phyloP scores from a whole-genome alignment of 1,284 basidiomycete species.

The Marasmius fiardii region DNA sequence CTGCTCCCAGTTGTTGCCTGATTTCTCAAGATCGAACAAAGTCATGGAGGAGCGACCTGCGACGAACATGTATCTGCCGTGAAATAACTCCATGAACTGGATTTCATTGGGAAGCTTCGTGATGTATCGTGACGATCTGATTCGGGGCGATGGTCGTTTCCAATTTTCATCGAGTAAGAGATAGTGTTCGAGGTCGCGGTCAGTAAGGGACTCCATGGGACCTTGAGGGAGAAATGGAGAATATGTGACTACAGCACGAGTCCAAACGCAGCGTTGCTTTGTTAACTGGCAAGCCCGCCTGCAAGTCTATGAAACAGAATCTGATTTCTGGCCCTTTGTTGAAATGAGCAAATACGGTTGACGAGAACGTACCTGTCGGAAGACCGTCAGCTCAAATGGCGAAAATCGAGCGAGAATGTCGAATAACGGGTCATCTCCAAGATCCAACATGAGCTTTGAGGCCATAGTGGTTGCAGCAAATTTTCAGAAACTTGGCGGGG shows the following conservation, averaged over 20 bases:
- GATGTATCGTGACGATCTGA: not conserved
- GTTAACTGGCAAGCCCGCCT: not conserved
- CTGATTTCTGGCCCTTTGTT: not conserved
- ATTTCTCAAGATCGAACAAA: not conserved
- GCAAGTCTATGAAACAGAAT: not conserved
- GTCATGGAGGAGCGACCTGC: not conserved
- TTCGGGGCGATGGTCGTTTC: not conserved
- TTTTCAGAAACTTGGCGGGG: too few relatives aligned
- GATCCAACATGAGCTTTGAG: not conserved
- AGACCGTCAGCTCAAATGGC: not conserved
- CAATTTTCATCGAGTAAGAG: not conserved
- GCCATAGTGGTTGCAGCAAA: not conserved
- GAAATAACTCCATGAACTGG: not conserved
- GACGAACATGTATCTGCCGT: not conserved
- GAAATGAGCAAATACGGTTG: not conserved
- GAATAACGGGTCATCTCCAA: not conserved
- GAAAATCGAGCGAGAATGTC: not conserved
- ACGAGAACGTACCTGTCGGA: not conserved
- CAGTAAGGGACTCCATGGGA: not conserved
- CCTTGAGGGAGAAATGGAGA: not conserved
- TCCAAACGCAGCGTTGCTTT: not conserved
- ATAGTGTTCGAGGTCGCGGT: not conserved
- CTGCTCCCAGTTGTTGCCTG: not conserved
- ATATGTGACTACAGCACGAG: not conserved
- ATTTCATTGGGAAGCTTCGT: not conserved